Conservation (phyloP, 139 green algal species). For the Protoeuglena noctilucae region DNA sequence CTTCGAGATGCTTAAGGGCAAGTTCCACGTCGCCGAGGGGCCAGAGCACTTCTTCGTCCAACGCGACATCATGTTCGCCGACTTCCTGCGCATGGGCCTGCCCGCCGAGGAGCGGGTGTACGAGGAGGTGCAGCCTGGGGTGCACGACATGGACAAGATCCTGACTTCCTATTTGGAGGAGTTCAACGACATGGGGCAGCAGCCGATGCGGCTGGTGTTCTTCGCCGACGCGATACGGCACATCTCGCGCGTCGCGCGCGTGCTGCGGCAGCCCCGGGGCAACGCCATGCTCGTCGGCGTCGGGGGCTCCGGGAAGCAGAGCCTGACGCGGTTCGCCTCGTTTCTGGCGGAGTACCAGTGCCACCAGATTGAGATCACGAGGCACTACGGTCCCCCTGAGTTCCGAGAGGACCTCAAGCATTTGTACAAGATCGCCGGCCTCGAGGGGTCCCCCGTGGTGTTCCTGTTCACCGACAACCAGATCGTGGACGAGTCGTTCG, state of each 20-base stretch:
- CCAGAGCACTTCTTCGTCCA: constrained; percentile 27
- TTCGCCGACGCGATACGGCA: constrained; percentile 70
- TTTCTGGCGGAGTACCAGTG: constrained; percentile 41
- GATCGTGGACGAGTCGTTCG: constrained; percentile 46
- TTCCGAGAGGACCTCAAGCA: constrained; percentile 70
- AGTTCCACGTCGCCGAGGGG: constrained; percentile 7
- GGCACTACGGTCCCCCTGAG: constrained; percentile 41
- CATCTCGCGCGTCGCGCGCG: constrained; percentile 41
- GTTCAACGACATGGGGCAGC: constrained; percentile 44
- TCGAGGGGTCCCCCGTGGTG: constrained; percentile 37
- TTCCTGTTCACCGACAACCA: constrained; percentile 68
- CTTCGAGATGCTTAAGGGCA: constrained; percentile 4
- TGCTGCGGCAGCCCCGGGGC: constrained; percentile 61
- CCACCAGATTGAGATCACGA: constrained; percentile 42
- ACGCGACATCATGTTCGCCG: constrained; percentile 41
- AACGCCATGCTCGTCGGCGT: constrained; percentile 77
- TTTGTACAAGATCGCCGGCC: constrained; percentile 45
- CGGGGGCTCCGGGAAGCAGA: constrained; percentile 60
- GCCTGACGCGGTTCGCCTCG: constrained; percentile 53
- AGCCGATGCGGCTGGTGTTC: constrained; percentile 62
- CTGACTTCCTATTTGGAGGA: constrained; percentile 57
- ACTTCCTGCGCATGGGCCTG: constrained; percentile 37
- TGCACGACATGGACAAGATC: constrained; percentile 21
- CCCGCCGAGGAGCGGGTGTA: constrained; percentile 36
- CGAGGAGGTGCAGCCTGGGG: constrained; percentile 14